Evolutionary conservation across 192 early-diverging fungal species (phyloP), one percentile per base, ranked within the genome.

Genomic region (Phlyctochytrium planicorne): DNA sequence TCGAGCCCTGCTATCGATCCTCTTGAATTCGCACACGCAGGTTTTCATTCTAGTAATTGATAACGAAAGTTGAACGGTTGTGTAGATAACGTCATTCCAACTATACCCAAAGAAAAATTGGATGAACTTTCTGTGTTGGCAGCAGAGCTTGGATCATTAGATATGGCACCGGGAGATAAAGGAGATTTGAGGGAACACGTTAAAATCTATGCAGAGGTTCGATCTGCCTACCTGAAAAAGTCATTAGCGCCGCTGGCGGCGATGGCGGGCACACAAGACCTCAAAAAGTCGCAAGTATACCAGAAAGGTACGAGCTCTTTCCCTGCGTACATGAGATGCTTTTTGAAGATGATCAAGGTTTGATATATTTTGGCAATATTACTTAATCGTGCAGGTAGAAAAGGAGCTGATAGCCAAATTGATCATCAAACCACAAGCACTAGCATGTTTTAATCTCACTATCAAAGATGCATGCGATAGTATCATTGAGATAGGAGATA

Each of bases 271-370:
- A 75, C 80, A 4, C 85, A 77, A 62, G 81, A 84, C 57, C 70
- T 70, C 34, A 78, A 83, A 61, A 66, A 68, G 34, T 70, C 65
- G 67, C 69, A 59, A 16, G 80, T 78, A 24, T 91, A 92, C 65
- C 79, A 78, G 61, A 83, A 82, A 60, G 89, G 89, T 0, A 79
- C 86, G 0, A 79, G 78, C 20, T 80, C 83, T 6, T 85, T 89
- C 56, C 75, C 90, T n/a, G 75, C 80, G 20, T 90, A 89, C 62
- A 79, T 76, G 2, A 72, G 80, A 24, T 81, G 75, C 20, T 66
- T 90, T 20, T 67, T 91, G 34, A 78, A 76, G 47, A 71, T 91
- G 75, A 79, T 89, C 53, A 86, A 84, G 80, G 89, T 91, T 67
- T 52, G 59, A n/a, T n/a, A n/a, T n/a, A n/a, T n/a, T n/a, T n/a